Evolutionary conservation across 306 rosid species (phyloP), one percentile per base, ranked within the genome.

Genomic region (Elaeagnus macrophylla): DNA sequence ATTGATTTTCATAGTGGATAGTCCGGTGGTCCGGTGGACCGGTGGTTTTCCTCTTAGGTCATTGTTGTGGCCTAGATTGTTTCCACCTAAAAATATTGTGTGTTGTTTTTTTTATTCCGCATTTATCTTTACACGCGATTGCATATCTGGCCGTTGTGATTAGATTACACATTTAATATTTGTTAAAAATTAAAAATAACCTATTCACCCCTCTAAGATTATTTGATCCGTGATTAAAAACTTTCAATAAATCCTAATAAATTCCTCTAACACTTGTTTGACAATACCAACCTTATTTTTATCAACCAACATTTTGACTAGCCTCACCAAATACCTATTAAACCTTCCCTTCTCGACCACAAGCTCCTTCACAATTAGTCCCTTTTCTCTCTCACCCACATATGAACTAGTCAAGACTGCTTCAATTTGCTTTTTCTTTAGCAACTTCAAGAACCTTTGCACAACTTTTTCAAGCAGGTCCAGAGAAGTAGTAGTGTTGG

Each of bases 161-260:
- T n/a, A n/a, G n/a, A n/a, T n/a, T n/a, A n/a, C n/a, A n/a, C n/a
- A n/a, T n/a, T n/a, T n/a, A n/a, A n/a, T n/a, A n/a, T n/a, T n/a
- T n/a, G n/a, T n/a, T n/a, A n/a, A n/a, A n/a, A n/a, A n/a, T n/a
- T n/a, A n/a, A n/a, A n/a, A n/a, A n/a, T n/a, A n/a, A n/a, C n/a
- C n/a, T n/a, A n/a, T n/a, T n/a, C n/a, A n/a, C n/a, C n/a, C n/a
- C n/a, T n/a, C n/a, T n/a, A n/a, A n/a, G n/a, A n/a, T n/a, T n/a
- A n/a, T n/a, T n/a, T n/a, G n/a, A n/a, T n/a, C n/a, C n/a, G n/a
- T n/a, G n/a, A n/a, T n/a, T n/a, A n/a, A n/a, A n/a, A n/a, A n/a
- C n/a, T n/a, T n/a, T n/a, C n/a, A n/a, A n/a, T n/a, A n/a, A 20
- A 89, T 78, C 80, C 95, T 83, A 76, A 60, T 72, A 37, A 85